These are phyloP conservation scores for Fusarium staphyleae DNA, from an alignment of 2,329 filamentous ascomycete species.

Conservation along the genomic window DNA sequence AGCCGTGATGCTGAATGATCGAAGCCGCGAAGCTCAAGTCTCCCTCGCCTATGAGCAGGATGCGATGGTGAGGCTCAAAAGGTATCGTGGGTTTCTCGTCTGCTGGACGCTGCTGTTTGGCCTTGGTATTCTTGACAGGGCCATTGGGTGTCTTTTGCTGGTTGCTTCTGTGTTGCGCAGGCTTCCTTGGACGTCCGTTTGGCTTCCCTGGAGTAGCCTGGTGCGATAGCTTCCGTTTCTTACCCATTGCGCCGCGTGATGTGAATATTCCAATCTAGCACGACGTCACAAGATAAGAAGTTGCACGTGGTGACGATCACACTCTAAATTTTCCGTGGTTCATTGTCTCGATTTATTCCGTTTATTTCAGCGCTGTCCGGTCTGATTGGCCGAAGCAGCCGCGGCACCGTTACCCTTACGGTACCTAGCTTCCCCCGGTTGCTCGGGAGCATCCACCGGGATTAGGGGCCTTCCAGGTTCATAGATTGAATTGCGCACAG, in stretches of 20 bases:
- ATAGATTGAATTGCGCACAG: slow-evolving; percentile 4
- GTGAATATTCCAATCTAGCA: not conserved
- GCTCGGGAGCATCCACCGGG: slow-evolving; percentile 38
- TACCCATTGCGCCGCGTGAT: slow-evolving; percentile 44
- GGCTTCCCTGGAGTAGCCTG: slow-evolving; percentile 27
- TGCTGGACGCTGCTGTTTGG: slow-evolving; percentile 39
- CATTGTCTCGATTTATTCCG: slow-evolving; percentile 6
- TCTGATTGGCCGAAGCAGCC: slow-evolving; percentile 30
- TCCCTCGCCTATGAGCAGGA: slow-evolving; percentile 80
- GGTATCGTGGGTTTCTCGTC: slow-evolving; percentile 63
- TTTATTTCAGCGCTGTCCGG: slow-evolving; percentile 5
- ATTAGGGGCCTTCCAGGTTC: slow-evolving; percentile 12
- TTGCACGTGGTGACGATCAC: slow-evolving; percentile 9
- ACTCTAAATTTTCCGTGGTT: slow-evolving; percentile 4
- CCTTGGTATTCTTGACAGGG: slow-evolving; percentile 34
- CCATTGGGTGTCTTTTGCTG: slow-evolving; percentile 33
- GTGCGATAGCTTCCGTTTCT: slow-evolving; percentile 53
- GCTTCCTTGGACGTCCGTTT: slow-evolving; percentile 30
- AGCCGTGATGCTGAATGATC: slow-evolving; percentile 70
- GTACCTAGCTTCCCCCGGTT: slow-evolving; percentile 29
- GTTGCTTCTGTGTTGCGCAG: slow-evolving; percentile 25
- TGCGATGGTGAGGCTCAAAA: slow-evolving; percentile 70
- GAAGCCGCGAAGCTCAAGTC: slow-evolving; percentile 80
- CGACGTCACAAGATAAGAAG: slow-evolving; percentile 18
- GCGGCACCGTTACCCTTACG: slow-evolving; percentile 33